Base-by-base conservation (phyloP, 495 filamentous ascomycete genomes). In the Aspergillus indologenus region DNA sequence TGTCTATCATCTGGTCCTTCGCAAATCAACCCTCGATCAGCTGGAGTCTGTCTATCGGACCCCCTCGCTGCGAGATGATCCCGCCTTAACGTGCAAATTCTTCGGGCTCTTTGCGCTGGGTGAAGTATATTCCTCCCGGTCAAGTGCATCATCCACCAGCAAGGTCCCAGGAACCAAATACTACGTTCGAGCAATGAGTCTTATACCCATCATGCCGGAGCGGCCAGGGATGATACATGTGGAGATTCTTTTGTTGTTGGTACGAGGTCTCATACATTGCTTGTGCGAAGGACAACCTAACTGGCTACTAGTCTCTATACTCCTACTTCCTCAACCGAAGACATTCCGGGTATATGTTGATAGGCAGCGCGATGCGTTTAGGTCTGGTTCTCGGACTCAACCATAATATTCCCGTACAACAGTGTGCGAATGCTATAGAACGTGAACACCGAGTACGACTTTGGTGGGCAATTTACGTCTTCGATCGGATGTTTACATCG, bases 391-490 rank as follows among this genome's bases (percentile, higher is more conserved):
- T 75, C 11, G 72, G 71, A 2, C 48, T 75, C 11, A 65, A 75
- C 34, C 72, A 69, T 47, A 68, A 72, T 17, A 65, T 75, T 1
- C 72, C 71, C 14, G 64, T 63, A 31, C 58, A 56, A n/a, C 68
- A 69, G 53, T 66, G 65, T 21, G 59, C 52, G 5, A 61, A 71
- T 52, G 52, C 64, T 1, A 48, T 65, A 3, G 61, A 65, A 8
- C 66, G 71, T 12, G 56, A 75, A 45, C 71, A 75, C 50, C 62
- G 72, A 1, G 65, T 61, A 14, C 65, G 70, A 7, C 54, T 73
- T 2, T 73, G 66, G 66, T 71, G 70, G 70, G 62, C 66, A 21
- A 65, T 69, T 0, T 75, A 75, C 51, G 64, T 69, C 2, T 69
- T 69, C 18, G 72, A 75, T 54, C 62, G 72, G 26, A 71, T 73